phyloP scores from a whole-genome alignment of 768 basidiomycete genomes.

The Tricholoma saponaceum region DNA sequence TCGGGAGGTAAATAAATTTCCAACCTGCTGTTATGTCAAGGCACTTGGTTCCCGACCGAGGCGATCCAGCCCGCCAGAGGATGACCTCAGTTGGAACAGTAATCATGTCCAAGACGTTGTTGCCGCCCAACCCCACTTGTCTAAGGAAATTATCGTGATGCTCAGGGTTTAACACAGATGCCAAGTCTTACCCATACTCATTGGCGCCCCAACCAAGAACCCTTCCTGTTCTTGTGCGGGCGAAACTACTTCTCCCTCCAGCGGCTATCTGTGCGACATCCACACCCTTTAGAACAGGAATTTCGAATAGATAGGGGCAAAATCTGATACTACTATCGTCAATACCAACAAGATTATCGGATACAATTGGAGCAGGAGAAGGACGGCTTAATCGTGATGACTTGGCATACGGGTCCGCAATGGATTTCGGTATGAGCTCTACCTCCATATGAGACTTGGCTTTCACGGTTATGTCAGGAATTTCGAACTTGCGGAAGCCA shows the following conservation, averaged over 20 bases:
- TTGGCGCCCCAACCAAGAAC: conserved; percentile 92
- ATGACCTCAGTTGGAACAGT: conserved; percentile 83
- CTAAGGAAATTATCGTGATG: conserved; percentile 29
- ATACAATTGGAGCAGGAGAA: conserved; percentile 20
- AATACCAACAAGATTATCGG: conserved; percentile 27
- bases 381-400: conserved; percentile 37
- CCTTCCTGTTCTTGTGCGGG: conserved; percentile 58
- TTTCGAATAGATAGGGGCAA: conserved; percentile 68
- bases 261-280: conserved; percentile 67
- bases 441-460: conserved; percentile 35
- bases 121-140: conserved; percentile 76
- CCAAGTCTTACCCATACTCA: conserved; percentile 62
- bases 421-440: conserved; percentile 54
- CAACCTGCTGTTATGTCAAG: conserved; percentile 61
- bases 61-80: conserved; percentile 55
- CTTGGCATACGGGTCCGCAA: conserved; percentile 47
- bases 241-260: conserved; percentile 71
- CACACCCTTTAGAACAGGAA: conserved; percentile 67
- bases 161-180: not conserved
- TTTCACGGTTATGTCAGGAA: conserved; percentile 32
- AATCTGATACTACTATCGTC: conserved; percentile 52
- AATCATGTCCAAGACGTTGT: conserved; percentile 61
- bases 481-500: conserved; percentile 64
- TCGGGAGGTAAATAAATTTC: conserved; percentile 10
- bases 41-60: conserved; percentile 54